These are phyloP conservation scores for Leccinum barrowsii DNA, from an alignment of 768 basidiomycete genomes.

Conservation along the genomic window DNA sequence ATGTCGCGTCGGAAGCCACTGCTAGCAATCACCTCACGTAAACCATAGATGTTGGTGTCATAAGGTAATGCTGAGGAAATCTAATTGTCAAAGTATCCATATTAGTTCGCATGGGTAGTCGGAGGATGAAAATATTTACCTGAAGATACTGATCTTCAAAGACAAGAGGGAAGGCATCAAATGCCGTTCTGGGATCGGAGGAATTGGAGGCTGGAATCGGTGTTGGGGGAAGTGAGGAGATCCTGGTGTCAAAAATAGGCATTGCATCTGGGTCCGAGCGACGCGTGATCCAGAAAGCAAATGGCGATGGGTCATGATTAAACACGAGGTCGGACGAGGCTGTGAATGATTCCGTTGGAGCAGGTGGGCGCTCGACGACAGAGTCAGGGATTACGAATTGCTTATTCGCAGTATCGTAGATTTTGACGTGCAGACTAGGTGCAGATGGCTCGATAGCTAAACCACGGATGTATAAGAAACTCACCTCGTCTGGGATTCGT, in stretches of 20 bases:
- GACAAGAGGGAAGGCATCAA: constrained; percentile 65
- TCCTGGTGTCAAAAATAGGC: constrained; percentile 71
- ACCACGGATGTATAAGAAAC: constrained; percentile 1
- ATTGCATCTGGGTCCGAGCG: constrained; percentile 49
- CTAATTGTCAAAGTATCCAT: constrained; percentile 25
- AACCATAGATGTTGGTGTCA: constrained; percentile 70
- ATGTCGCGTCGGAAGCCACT: constrained; percentile 67
- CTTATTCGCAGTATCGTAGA: constrained; percentile 53
- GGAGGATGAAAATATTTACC: constrained; percentile 29
- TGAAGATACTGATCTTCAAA: constrained; percentile 83
- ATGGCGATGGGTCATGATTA: constrained; percentile 60
- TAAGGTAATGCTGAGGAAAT: constrained; percentile 63
- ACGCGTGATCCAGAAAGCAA: constrained; percentile 79
- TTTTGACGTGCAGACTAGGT: constrained; percentile 61
- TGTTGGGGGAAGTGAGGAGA: constrained; percentile 55
- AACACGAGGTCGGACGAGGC: constrained; percentile 61
- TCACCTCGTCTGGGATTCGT: constrained; percentile 54
- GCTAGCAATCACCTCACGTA: constrained; percentile 69
- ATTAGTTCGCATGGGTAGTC: not conserved
- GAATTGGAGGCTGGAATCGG: constrained; percentile 55
- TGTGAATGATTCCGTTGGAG: constrained; percentile 33
- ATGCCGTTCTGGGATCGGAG: constrained; percentile 48
- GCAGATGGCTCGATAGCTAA: not conserved
- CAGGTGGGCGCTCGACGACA: constrained; percentile 42
- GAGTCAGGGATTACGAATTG: constrained; percentile 68